Base-by-base conservation (phyloP, 2,329 filamentous ascomycete genomes). In the Nannizzia gypsea region DNA sequence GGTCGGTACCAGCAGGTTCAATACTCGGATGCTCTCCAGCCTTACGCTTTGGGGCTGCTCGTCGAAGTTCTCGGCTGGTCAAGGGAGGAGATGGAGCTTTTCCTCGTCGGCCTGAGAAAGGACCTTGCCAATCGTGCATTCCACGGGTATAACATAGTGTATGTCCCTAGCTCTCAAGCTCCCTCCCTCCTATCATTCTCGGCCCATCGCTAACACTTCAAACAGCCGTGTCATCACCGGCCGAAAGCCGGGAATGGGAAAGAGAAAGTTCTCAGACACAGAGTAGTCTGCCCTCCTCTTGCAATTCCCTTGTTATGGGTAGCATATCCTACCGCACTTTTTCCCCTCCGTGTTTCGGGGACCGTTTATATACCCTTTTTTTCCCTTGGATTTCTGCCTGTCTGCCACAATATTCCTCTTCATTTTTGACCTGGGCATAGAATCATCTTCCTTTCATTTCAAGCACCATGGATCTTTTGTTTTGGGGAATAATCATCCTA, bases 121-220 rank as follows among this genome's bases (percentile, higher is more conserved):
- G 57, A 59, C 20, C 44, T 59, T 11, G 34, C 57, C 28, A 59
- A 59, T n/a, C 57, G 57, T 3, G 15, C 44, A n/a, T 11, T 36
- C n/a, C 57, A 59, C n/a, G 57, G 57, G 31, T 59, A 52, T 55
- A 52, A 59, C 26, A 55, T 59, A 17, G 57, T 59, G 57, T 59
- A 54, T 24, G 57, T 58, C 28, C 28, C 22, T 26, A 34, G 11
- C 38, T 15, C 3, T 17, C 38, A 8, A 34, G n/a, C 22, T 24
- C 15, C 13, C 26, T 34, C 6, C 3, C 34, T 28, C 15, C 24
- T 11, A 31, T 31, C 1, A 28, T 11, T 40, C 17, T 36, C 13
- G 5, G 15, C 4, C 9, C 8, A n/a, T 20, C 42, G 8, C 28
- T 58, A 52, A 58, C 17, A 17, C 6, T 6, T n/a, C 2, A 3